Evolutionary conservation across 2,329 filamentous ascomycete species (phyloP).

Genomic region (Balansia obtecta): DNA sequence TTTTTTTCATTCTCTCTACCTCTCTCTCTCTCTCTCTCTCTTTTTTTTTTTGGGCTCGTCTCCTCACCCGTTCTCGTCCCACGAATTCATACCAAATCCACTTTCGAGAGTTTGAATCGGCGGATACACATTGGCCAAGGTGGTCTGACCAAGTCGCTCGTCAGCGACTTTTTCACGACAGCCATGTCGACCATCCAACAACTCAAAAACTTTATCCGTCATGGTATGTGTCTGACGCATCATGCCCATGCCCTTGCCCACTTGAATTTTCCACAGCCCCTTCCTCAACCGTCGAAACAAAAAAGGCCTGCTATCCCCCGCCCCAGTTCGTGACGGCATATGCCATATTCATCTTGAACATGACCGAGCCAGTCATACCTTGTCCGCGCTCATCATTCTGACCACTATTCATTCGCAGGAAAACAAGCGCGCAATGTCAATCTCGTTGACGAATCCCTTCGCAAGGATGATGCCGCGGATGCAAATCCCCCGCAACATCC

Average conservation of each 20-base stretch:
- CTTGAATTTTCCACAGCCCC: neutral
- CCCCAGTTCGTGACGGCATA: constrained; percentile 6
- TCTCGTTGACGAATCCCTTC: constrained; percentile 34
- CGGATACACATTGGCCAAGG: neutral
- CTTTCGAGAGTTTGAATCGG: neutral
- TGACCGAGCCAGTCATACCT: neutral
- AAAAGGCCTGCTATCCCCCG: neutral
- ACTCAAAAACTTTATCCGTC: constrained; percentile 95
- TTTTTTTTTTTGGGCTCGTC: neutral
- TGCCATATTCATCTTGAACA: neutral
- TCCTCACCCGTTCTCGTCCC: neutral
- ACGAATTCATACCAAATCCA: neutral
- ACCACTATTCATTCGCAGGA: constrained; percentile 31
- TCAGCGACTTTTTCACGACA: constrained; percentile 10
- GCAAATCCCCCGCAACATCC: constrained; percentile 41
- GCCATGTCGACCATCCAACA: constrained; percentile 73
- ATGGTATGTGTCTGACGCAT: constrained; percentile 39
- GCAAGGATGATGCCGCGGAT: constrained; percentile 39
- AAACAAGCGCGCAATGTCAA: constrained; percentile 73
- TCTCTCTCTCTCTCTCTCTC: neutral
- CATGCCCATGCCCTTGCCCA: too few relatives aligned
- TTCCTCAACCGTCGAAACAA: neutral
- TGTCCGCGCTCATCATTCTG: neutral
- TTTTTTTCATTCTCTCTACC: neutral
- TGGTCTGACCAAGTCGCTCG: constrained; percentile 8